Base-by-base conservation (phyloP, 164 flowering plant species). In the Vitis rupestris region DNA sequence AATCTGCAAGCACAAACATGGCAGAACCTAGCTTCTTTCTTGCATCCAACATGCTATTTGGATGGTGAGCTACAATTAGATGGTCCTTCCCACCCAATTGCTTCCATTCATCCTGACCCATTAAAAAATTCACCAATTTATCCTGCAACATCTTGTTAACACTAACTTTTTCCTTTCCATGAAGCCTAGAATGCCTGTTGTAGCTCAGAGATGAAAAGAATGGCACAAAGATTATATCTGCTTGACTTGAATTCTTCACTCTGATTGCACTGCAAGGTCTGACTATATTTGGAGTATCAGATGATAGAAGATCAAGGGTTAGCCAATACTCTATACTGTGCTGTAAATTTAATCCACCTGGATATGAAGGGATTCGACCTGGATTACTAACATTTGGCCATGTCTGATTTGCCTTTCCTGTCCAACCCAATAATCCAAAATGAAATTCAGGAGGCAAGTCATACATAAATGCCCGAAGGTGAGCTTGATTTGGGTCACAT, bases 241-340 rank as follows among this genome's bases (percentile, higher is more conserved):
- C 97, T 67, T 80, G 65, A 77, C 88, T 87, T 9, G 94, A 82
- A 81, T 87, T 87, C 13, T 60, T 37, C 61, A 93, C 97, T 82
- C 97, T 85, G 57, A 90, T 69, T 19, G 87, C 97, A 75, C 65
- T 84, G 69, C 94, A 88, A 12, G 97, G 90, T 74, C 88, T 84
- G 4, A 23, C 61, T 9, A 80, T 63, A 31, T 76, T 69, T 23
- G 75, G 76, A 52, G 50, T 61, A 62, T 82, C 73, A 9, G 98
- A 95, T 9, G 86, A 73, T 13, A 95, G 84, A 63, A 95, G 90
- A 85, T 95, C 99, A 70, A 95, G 81, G 31, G 96, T 87, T 47
- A 95, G 90, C 98, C 98, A 92, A 72, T 91, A 92, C 72, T 91
- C 99, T 2, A 86, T 71, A 69, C 99, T 95, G 61, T 92, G 98